Base-by-base conservation (phyloP, 345 rosid genomes). In the Melastoma malabathricum region DNA sequence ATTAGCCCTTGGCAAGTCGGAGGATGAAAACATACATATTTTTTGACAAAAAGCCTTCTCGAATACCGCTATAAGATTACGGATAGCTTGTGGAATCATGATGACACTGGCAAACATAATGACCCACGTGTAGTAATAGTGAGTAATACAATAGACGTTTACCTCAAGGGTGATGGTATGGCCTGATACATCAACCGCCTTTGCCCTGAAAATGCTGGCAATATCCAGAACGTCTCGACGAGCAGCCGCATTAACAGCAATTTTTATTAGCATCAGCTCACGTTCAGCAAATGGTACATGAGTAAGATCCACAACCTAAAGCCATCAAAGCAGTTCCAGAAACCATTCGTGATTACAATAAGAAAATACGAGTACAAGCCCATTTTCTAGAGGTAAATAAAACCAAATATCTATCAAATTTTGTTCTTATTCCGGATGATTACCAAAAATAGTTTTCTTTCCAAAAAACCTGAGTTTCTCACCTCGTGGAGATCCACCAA, bases 51-150 rank as follows among this genome's bases (percentile, higher is more conserved):
- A 34, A 34, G 25, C 25, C 79, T 86, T 90, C 75, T 86, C 76
- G 53, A 86, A 63, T 72, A 84, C 96, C 64, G 94, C 98, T 0
- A 94, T 80, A 31, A 90, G 87, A 96, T 90, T 62, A 12, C 34
- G 50, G 60, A 23, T 52, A 43, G 64, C 52, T 48, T 43, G 72
- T 47, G 55, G 60, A 47, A 17, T 45, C 43, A n/a, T 17, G 10
- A 15, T 0, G 46, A 53, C 19, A 66, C 27, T 51, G 10, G 38
- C n/a, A 48, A 18, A 19, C 15, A 39, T 18, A 18, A 10, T 39
- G 54, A 41, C 46, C 56, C 43, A 10, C 27, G 20, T n/a, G 29
- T 15, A 6, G 43, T 18, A 3, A 22, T 22, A 22, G 25, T 4
- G 4, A 22, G 25, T 4, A 20, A 31, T 31, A 51, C 9, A 18